A percentile compares a stretch with the other conserved stretches of the same genome.
These are phyloP conservation scores for Tricholoma saponaceum DNA, from an alignment of 768 basidiomycete genomes.

Conservation along the genomic window DNA sequence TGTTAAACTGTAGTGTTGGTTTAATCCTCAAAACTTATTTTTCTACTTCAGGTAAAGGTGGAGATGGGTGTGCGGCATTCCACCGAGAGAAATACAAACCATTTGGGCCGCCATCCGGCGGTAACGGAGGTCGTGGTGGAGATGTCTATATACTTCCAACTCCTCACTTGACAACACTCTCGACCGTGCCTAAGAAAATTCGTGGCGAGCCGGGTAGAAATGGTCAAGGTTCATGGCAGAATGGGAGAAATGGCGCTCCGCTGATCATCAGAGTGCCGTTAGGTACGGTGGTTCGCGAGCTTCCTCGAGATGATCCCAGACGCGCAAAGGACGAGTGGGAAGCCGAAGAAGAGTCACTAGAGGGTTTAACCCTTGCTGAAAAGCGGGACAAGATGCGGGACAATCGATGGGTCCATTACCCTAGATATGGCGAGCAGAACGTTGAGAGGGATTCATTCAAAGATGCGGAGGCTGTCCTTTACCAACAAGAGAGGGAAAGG, in stretches of 20 bases:
- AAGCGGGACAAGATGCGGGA: conserved; percentile 58
- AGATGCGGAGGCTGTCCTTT: conserved; percentile 61
- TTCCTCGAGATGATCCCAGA: conserved; percentile 62
- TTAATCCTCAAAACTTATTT: conserved; percentile 1
- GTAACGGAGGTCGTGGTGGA: conserved; percentile 87
- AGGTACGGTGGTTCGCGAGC: conserved; percentile 84
- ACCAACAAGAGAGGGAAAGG: conserved; percentile 58
- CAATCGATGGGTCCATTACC: conserved; percentile 79
- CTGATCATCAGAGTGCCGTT: conserved; percentile 79
- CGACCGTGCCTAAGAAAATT: conserved; percentile 64
- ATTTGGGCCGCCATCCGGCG: conserved; percentile 88
- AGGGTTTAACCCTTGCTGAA: conserved; percentile 43
- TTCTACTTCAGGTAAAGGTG: conserved; percentile 66
- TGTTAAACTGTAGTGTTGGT: conserved; percentile 12
- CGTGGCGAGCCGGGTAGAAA: conserved; percentile 62
- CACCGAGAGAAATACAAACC: conserved; percentile 85
- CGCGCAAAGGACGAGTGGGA: conserved; percentile 69
- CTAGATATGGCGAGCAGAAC: conserved; percentile 59
- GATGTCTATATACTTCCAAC: conserved; percentile 84
- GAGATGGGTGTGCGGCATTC: conserved; percentile 90
- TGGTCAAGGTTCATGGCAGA: conserved; percentile 85
- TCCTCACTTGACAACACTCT: conserved; percentile 71
- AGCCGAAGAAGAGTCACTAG: conserved; percentile 58
- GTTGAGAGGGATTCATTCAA: conserved; percentile 60
- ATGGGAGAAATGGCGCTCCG: conserved; percentile 73